Base-by-base conservation (phyloP, 2,329 filamentous ascomycete species). In the Hymenoscyphus salicellus region DNA sequence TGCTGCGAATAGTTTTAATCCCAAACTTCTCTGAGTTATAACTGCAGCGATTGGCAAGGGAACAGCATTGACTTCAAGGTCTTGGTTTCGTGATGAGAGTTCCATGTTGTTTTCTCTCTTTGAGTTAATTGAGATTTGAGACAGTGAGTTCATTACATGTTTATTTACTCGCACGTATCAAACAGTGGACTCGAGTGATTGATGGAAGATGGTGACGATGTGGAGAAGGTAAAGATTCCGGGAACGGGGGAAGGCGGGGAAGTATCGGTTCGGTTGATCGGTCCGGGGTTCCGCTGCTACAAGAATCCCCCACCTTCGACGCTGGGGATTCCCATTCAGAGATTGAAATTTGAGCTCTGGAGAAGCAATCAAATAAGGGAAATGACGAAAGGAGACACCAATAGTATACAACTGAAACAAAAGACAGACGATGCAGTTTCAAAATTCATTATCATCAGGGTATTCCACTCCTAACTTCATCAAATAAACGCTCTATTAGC, bases 1-100 rank as follows among this genome's bases (percentile, higher is more conserved):
- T 2, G 83, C 81, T 55, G 83, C 83, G 43, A 82, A 62, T 2
- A 89, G 74, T 71, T 85, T 87, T 49, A 49, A 49, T 1, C 43
- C 43, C 43, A 49, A n/a, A 20, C 17, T n/a, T 23, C n/a, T 49
- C n/a, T 49, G 41, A 23, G 41, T 17, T 2, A 46, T 10, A 23
- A n/a, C 43, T 49, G 43, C 4, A 11, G 20, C 5, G 6, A 3
- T 17, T 8, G 16, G n/a, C 20, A 23, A 10, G 1, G 43, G 8
- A n/a, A 23, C n/a, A 20, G 43, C 4, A 23, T 20, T 49, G 3
- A 8, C 43, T 49, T 49, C n/a, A 20, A 49, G 43, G n/a, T n/a
- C 43, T 17, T 8, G n/a, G 6, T n/a, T 49, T 23, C n/a, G n/a
- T 1, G n/a, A 20, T 23, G 43, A 49, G 6, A 49, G n/a, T 49